A percentile compares a stretch with the other conserved stretches of the same genome.
These are phyloP conservation scores for Penicillium canescens DNA, from an alignment of 495 filamentous ascomycete species.

Conservation along the genomic window DNA sequence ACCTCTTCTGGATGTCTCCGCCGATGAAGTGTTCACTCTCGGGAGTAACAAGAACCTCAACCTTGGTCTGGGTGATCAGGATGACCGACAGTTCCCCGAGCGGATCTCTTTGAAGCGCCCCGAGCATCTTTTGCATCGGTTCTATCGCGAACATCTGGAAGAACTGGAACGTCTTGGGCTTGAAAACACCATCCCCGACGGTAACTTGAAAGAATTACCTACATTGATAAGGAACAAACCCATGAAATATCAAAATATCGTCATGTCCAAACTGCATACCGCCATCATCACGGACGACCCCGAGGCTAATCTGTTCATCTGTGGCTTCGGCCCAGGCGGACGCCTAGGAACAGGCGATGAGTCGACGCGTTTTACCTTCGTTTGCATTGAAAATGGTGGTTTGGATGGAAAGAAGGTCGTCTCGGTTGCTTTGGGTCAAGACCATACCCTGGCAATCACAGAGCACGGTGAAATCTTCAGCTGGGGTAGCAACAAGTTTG, in stretches of 20 bases:
- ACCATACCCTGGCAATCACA: constrained; percentile 85
- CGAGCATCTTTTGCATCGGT: constrained; percentile 69
- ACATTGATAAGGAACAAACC: constrained; percentile 66
- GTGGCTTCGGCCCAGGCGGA: constrained; percentile 88
- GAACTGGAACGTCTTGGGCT: constrained; percentile 29
- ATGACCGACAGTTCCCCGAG: constrained; percentile 92
- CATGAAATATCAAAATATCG: constrained; percentile 71
- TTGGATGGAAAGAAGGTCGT: constrained; percentile 69
- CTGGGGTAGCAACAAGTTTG: constrained; percentile 87
- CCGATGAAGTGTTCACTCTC: constrained; percentile 88
- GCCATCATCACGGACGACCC: constrained; percentile 89
- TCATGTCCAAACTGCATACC: constrained; percentile 89
- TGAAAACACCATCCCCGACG: constrained; percentile 22
- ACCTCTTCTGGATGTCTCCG: constrained; percentile 47
- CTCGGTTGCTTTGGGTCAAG: constrained; percentile 79
- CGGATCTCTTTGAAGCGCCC: constrained; percentile 77
- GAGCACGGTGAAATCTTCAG: constrained; percentile 82
- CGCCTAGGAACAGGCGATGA: constrained; percentile 90
- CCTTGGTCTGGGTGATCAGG: constrained; percentile 87
- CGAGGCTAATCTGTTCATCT: constrained; percentile 88
- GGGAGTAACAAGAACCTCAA: constrained; percentile 95
- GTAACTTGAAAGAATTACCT: constrained; percentile 55
- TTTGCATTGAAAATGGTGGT: constrained; percentile 71
- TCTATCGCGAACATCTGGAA: constrained; percentile 61
- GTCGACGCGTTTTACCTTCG: constrained; percentile 79